These are phyloP conservation scores for Pseudogymnoascus sp. DNA, from an alignment of 2,329 filamentous ascomycete species.

Conservation along the genomic window DNA sequence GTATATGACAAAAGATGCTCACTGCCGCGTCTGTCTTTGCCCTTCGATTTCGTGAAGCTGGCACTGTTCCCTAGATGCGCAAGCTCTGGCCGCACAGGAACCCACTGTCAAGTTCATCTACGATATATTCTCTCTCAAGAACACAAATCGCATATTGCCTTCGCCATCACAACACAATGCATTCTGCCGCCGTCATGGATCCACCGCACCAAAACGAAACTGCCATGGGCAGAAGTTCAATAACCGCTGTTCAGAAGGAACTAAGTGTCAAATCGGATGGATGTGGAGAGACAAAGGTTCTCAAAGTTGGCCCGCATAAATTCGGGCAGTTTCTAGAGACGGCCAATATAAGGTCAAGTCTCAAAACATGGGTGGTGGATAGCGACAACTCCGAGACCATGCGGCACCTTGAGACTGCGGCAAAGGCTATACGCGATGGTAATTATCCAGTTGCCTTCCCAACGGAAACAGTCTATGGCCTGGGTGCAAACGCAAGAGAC, in stretches of 20 bases:
- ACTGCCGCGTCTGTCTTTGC: neutral
- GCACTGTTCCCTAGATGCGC: neutral
- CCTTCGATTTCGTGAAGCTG: neutral
- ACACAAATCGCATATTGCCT: neutral
- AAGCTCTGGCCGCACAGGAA: neutral
- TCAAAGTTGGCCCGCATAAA: neutral
- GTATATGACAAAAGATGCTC: neutral
- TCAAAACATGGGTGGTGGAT: neutral
- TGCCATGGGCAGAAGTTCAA: neutral
- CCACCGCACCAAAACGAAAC: neutral
- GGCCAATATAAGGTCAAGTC: neutral
- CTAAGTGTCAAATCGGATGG: neutral
- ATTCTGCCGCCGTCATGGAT: neutral
- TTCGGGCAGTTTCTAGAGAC: neutral
- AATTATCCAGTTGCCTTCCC: constrained; percentile 85
- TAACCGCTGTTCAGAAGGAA: neutral
- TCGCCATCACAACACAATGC: neutral
- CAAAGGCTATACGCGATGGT: constrained; percentile 54
- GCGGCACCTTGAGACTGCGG: constrained; percentile 39
- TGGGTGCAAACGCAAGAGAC: constrained; percentile 91
- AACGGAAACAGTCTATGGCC: constrained; percentile 93
- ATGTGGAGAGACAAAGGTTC: neutral
- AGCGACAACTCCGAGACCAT: neutral
- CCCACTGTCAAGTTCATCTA: neutral
- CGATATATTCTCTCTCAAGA: neutral